Percentiles rank a stretch among this genome's conserved stretches.
These are phyloP conservation scores for Aspergillus sparsus DNA, from an alignment of 495 filamentous ascomycete species.

Conservation along the genomic window DNA sequence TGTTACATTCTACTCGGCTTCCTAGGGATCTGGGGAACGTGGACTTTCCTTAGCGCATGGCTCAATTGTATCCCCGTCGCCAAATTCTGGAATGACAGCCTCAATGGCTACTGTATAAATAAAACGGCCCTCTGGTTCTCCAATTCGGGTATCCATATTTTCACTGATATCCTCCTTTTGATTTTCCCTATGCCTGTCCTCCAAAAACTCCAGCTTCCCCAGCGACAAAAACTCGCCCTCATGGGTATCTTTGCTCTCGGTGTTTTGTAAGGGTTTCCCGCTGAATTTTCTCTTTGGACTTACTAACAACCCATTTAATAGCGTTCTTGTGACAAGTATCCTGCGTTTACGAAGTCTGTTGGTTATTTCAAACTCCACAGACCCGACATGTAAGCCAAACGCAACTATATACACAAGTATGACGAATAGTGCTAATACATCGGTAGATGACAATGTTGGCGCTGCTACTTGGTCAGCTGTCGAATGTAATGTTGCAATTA, in stretches of 20 bases:
- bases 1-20: constrained; percentile 36
- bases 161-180: constrained; percentile 51
- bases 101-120: constrained; percentile 37
- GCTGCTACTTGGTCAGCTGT: constrained; percentile 58
- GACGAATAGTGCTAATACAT: not conserved
- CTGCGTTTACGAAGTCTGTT: constrained; percentile 54
- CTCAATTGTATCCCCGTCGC: constrained; percentile 39
- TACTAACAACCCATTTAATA: constrained; percentile 27
- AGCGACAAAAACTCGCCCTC: constrained; percentile 46
- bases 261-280: constrained; percentile 41
- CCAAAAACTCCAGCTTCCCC: constrained; percentile 43
- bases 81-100: constrained; percentile 36
- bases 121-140: constrained; percentile 42
- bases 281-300: constrained; percentile 12
- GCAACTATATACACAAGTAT: not conserved
- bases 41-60: constrained; percentile 40
- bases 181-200: constrained; percentile 52
- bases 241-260: constrained; percentile 51
- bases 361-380: constrained; percentile 41
- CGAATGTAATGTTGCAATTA: constrained; percentile 59
- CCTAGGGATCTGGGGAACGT: constrained; percentile 40
- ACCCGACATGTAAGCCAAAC: constrained; percentile 46
- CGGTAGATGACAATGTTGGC: constrained; percentile 51
- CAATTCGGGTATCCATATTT: constrained; percentile 45
- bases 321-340: constrained; percentile 56